Evolutionary conservation across 345 rosid genomes (phyloP).

Genomic region (Acer campestre): DNA sequence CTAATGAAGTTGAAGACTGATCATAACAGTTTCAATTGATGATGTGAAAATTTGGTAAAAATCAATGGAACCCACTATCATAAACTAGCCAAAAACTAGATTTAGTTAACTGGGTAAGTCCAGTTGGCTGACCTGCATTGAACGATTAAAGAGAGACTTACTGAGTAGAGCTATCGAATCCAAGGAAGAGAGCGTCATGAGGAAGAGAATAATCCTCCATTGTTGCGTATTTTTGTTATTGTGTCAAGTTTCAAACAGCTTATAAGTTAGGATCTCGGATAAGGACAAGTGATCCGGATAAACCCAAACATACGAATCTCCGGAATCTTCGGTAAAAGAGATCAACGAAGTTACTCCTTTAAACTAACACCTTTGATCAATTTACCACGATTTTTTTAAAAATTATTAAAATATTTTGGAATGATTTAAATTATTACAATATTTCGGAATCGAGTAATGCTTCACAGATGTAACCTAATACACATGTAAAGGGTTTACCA

Average conservation of each 20-base stretch:
- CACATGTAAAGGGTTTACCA: too few species aligned
- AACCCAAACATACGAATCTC: not conserved
- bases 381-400: too few species aligned
- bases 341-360: too few species aligned
- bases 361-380: too few species aligned
- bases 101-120: not conserved
- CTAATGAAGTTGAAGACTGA: not conserved
- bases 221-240: not conserved
- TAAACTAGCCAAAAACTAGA: not conserved
- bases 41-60: not conserved
- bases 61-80: conserved; percentile 6
- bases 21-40: not conserved
- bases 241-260: not conserved
- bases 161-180: conserved; percentile 94
- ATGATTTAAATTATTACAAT: too few species aligned
- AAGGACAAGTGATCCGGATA: conserved; percentile 1
- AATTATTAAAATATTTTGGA: too few species aligned
- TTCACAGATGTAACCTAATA: too few species aligned
- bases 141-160: conserved; percentile 32
- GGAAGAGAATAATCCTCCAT: conserved; percentile 70
- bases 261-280: conserved; percentile 6
- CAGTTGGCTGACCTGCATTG: not conserved
- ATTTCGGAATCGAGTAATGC: too few species aligned
- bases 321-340: too few species aligned
- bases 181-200: conserved; percentile 74